Percentiles rank a stretch among this genome's conserved stretches.
Conservation (phyloP, 495 filamentous ascomycete genomes). For the Lasiosphaeria miniovina region DNA sequence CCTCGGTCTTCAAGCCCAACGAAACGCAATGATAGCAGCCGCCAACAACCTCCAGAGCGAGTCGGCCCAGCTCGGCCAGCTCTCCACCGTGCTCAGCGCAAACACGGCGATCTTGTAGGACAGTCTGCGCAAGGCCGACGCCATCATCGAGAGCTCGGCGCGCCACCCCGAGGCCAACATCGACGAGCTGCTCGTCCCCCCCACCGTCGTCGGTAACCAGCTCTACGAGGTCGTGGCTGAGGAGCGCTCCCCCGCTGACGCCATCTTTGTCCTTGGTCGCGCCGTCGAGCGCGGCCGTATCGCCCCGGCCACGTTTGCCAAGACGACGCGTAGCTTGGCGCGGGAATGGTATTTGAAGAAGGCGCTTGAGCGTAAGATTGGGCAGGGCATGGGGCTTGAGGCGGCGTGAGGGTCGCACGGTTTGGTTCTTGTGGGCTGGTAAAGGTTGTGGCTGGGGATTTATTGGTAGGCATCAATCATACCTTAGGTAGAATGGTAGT, state of each 20-base stretch:
- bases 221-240: slow-evolving; percentile 85
- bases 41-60: slow-evolving; percentile 67
- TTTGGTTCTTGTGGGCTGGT: no score
- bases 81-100: slow-evolving; percentile 64
- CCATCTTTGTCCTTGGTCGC: slow-evolving; percentile 77
- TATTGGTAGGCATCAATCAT: no score
- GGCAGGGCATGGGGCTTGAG: slow-evolving; percentile 75
- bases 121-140: slow-evolving; percentile 73
- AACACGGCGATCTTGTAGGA: slow-evolving; percentile 77
- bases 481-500: no score
- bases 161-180: slow-evolving; percentile 53
- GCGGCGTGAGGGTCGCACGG: no score
- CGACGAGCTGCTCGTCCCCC: slow-evolving; percentile 89
- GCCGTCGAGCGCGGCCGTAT: slow-evolving; percentile 81
- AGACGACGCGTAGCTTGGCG: slow-evolving; percentile 75
- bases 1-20: slow-evolving; percentile 73
- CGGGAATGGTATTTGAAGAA: slow-evolving; percentile 90
- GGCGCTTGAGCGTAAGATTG: slow-evolving; percentile 85
- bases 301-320: slow-evolving; percentile 75
- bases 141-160: slow-evolving; percentile 65
- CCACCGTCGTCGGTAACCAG: slow-evolving; percentile 88
- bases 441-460: no score
- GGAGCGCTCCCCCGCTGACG: slow-evolving; percentile 77
- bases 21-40: slow-evolving; percentile 69
- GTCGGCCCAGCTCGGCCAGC: slow-evolving; percentile 61